A percentile compares a stretch with the other conserved stretches of the same genome.
These are phyloP conservation scores for Trichoderma erinaceum DNA, from an alignment of 495 filamentous ascomycete genomes.

Conservation along the genomic window DNA sequence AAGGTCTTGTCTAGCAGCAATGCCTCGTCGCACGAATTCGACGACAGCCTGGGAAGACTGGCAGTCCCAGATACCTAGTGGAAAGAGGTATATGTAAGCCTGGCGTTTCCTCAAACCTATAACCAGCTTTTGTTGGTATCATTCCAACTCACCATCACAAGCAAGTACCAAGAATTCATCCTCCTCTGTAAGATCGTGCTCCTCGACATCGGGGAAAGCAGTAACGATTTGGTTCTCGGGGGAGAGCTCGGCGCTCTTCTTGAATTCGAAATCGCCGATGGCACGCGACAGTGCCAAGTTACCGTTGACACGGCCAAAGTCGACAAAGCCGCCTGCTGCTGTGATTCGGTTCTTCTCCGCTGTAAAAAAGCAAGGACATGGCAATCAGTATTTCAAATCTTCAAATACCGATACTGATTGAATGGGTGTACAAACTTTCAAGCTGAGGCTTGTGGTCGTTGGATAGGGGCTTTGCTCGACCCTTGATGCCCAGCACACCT, in stretches of 20 bases:
- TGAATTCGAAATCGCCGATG: conserved; percentile 99
- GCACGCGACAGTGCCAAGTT: conserved; percentile 96
- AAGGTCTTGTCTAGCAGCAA: conserved; percentile 90
- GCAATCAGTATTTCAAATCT: conserved; percentile 16
- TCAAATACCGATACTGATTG: conserved; percentile 4
- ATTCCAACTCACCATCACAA: conserved; percentile 72
- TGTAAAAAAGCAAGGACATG: conserved; percentile 32
- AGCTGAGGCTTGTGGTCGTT: conserved; percentile 99
- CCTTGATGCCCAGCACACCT: conserved; percentile 90
- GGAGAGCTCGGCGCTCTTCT: conserved; percentile 93
- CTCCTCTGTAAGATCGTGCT: conserved; percentile 84
- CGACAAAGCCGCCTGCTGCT: conserved; percentile 94
- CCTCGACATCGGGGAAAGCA: conserved; percentile 85
- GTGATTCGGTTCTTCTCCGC: conserved; percentile 94
- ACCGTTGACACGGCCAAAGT: conserved; percentile 96
- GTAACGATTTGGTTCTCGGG: conserved; percentile 98
- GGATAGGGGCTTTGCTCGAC: conserved; percentile 90
- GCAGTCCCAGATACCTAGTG: conserved; percentile 94
- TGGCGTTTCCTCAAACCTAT: conserved; percentile 16
- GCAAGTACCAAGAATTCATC: conserved; percentile 97
- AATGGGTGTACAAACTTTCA: conserved; percentile 57
- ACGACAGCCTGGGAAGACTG: conserved; percentile 95
- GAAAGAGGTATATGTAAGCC: conserved; percentile 20
- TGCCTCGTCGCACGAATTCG: conserved; percentile 92
- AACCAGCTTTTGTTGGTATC: neutral